Base-by-base conservation (phyloP, 805 yeast genomes). In the Blastobotrys parvus region DNA sequence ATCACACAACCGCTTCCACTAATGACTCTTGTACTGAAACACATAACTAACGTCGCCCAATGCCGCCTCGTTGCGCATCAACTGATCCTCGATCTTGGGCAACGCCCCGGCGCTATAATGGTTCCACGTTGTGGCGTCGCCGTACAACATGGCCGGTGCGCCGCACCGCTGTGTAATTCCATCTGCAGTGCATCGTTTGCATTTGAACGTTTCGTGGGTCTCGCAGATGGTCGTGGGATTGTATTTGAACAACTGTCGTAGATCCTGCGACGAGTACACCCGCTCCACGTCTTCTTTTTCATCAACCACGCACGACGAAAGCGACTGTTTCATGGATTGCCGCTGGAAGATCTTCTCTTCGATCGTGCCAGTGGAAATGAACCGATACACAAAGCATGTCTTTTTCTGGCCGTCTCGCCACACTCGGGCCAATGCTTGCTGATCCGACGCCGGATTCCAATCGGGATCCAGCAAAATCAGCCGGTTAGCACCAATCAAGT, bases 371-470 rank as follows among this genome's bases (percentile, higher is more conserved):
- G 97, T 88, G 4, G 94, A 75, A 45, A 90, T 89, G 53, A 92
- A 89, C 52, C 98, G 71, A 62, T 92, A 92, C 33, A 90, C 92
- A 56, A 82, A 90, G 67, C 98, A 92, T 61, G 85, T 95, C 62
- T 90, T 92, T 70, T 85, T 90, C 59, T 90, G 98, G 0, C 98
- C 98, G 65, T 92, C 98, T 71, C 98, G 79, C 97, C 97, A 92
- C 3, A 92, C 95, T 62, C 98, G 75, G 0, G 97, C 97, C 48
- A 92, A 69, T 0, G 97, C 97, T 64, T 90, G 98, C 60, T 92
- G 97, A 59, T 90, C 98, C 1, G 95, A 82, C 0, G 98, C 97
- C 0, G 98, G 98, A 57, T 90, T 90, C 98, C 98, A 92, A 60
- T 92, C 98, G 0, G 83, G 83, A 59, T 92, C 98, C 58, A 92